Conservation (phyloP, 768 basidiomycete species). For the Brasilioporus rufonigricans region DNA sequence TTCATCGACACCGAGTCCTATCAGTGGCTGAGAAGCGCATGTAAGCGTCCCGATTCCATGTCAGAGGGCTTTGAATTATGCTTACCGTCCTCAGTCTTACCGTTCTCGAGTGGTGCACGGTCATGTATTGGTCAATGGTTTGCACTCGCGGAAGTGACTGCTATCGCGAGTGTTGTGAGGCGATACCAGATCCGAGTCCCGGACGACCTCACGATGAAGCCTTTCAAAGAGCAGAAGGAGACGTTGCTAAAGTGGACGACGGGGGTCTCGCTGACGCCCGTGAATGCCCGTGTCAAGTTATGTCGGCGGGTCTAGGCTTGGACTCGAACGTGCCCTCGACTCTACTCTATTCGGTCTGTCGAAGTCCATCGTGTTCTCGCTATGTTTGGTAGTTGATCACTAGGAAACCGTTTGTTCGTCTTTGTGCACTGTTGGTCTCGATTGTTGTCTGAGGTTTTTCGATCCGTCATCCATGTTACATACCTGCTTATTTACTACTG, state of each 20-base stretch:
- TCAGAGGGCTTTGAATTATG: too few relatives aligned
- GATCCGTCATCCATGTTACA: too few relatives aligned
- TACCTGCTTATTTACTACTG: too few relatives aligned
- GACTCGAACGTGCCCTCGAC: not conserved
- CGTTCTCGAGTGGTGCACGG: constrained; percentile 44
- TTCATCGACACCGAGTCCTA: constrained; percentile 51
- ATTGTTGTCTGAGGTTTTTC: too few relatives aligned
- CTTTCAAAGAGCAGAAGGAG: constrained; percentile 34
- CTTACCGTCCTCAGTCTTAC: too few relatives aligned
- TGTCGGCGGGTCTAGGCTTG: constrained; percentile 14
- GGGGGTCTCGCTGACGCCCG: constrained; percentile 36
- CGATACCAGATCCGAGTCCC: constrained; percentile 42
- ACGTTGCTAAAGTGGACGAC: constrained; percentile 37
- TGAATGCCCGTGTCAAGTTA: constrained; percentile 25
- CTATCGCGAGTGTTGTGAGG: constrained; percentile 42
- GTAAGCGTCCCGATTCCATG: not conserved
- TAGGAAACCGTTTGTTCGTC: too few relatives aligned
- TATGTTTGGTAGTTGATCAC: too few relatives aligned
- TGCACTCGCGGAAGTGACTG: constrained; percentile 40
- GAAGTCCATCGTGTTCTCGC: too few relatives aligned
- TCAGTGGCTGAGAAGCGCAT: constrained; percentile 43
- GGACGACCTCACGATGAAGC: constrained; percentile 28
- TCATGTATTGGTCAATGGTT: constrained; percentile 52
- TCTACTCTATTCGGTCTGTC: too few relatives aligned
- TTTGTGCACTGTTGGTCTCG: too few relatives aligned